These are phyloP conservation scores for Stemphylium vesicarium DNA, from an alignment of 2,329 filamentous ascomycete genomes.

Conservation along the genomic window DNA sequence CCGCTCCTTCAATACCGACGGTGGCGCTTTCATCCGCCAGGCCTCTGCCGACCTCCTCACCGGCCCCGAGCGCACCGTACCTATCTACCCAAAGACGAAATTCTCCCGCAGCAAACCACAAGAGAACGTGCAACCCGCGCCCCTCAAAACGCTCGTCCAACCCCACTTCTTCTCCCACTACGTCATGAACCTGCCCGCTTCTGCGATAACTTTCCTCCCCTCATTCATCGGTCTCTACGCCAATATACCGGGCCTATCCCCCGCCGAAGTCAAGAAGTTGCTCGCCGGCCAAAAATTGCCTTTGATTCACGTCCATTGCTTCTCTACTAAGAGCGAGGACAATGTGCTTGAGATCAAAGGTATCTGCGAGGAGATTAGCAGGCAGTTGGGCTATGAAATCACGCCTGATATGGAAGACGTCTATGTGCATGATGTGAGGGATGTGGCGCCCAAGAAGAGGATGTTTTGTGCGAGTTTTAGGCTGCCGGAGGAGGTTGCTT, in stretches of 20 bases:
- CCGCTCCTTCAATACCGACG: constrained; percentile 80
- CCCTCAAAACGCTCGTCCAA: constrained; percentile 55
- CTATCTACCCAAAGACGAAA: constrained; percentile 46
- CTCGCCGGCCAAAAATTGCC: constrained; percentile 67
- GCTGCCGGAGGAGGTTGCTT: constrained; percentile 81
- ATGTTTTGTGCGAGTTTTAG: constrained; percentile 98
- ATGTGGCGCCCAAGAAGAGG: constrained; percentile 90
- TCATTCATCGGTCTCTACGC: constrained; percentile 80
- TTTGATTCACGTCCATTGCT: constrained; percentile 93
- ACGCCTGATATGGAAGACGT: constrained; percentile 64
- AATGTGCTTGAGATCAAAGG: constrained; percentile 65
- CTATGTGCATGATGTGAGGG: constrained; percentile 70
- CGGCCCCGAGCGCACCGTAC: constrained; percentile 62
- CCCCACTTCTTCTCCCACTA: constrained; percentile 88
- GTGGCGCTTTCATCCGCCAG: constrained; percentile 76
- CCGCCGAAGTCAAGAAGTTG: constrained; percentile 36
- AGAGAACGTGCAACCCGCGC: constrained; percentile 28
- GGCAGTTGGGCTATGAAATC: constrained; percentile 66
- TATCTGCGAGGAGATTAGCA: constrained; percentile 70
- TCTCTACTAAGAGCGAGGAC: constrained; percentile 80
- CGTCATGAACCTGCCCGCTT: constrained; percentile 96
- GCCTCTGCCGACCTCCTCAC: constrained; percentile 65
- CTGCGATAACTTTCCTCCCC: constrained; percentile 82
- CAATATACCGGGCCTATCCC: constrained; percentile 52
- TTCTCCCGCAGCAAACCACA: constrained; percentile 34